These are phyloP conservation scores for Abrus pulchellus DNA, from an alignment of 306 rosid species.

Conservation along the genomic window DNA sequence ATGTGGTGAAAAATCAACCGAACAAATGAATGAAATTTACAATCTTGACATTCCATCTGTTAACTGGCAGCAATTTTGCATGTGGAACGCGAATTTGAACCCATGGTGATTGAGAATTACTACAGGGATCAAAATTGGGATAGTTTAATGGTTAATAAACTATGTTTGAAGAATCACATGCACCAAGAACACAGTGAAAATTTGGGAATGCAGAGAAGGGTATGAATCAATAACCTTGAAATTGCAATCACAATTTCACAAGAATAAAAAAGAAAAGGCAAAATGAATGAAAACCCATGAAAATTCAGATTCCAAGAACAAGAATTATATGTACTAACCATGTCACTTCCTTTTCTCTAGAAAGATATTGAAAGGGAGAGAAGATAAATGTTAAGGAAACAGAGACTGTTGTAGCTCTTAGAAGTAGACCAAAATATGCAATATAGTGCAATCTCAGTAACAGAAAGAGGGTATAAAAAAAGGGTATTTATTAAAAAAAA, in stretches of 20 bases:
- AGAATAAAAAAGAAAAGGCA: neutral
- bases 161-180: slow-evolving; percentile 25
- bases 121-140: neutral
- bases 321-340: slow-evolving; percentile 53
- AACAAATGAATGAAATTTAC: neutral
- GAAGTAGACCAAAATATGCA: slow-evolving; percentile 6
- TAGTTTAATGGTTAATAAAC: neutral
- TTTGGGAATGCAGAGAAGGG: neutral
- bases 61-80: neutral
- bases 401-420: neutral
- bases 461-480: neutral
- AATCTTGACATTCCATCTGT: neutral
- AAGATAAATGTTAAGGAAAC: neutral
- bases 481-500: neutral
- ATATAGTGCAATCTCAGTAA: slow-evolving; percentile 11
- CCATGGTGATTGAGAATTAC: neutral
- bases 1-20: slow-evolving; percentile 5
- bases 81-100: neutral
- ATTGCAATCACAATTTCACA: slow-evolving; percentile 19
- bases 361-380: slow-evolving; percentile 25
- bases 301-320: neutral
- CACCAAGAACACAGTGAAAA: neutral
- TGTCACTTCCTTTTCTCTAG: slow-evolving; percentile 22
- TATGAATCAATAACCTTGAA: slow-evolving; percentile 4
- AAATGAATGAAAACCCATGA: neutral